Conservation (phyloP, 768 basidiomycete genomes). For the Termitomyces sp. region DNA sequence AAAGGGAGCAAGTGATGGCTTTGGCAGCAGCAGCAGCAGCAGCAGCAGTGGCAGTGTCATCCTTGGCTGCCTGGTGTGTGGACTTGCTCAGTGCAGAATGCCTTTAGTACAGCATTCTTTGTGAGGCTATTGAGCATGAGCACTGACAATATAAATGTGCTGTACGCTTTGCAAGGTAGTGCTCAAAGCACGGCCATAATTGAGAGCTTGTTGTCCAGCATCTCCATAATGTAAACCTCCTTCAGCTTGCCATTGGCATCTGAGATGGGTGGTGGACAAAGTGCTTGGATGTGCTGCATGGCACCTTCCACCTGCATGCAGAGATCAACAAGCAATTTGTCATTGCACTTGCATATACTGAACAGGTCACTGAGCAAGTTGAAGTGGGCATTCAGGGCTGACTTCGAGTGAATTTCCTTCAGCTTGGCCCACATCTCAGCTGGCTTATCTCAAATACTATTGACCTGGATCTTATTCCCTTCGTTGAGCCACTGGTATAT, state of each 20-base stretch:
- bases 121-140: background rate
- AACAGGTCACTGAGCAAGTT: background rate
- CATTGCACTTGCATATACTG: slow-evolving; percentile 2
- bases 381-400: too few species aligned
- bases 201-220: too few species aligned
- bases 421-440: too few species aligned
- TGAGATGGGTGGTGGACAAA: background rate
- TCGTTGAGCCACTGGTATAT: too few species aligned
- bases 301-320: slow-evolving; percentile 1
- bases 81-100: slow-evolving; percentile 2
- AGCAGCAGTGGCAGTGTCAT: background rate
- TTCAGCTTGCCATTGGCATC: too few species aligned
- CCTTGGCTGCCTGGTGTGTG: background rate
- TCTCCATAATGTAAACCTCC: too few species aligned
- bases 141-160: background rate
- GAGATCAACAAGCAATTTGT: slow-evolving; percentile 2
- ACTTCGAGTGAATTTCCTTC: too few species aligned
- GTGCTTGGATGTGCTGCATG: background rate
- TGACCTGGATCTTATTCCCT: too few species aligned
- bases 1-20: background rate
- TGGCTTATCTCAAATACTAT: too few species aligned
- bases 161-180: background rate
- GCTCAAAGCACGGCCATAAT: too few species aligned
- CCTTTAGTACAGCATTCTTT: background rate
- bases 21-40: background rate